A percentile compares a stretch with the other conserved stretches of the same genome.
phyloP scores from a whole-genome alignment of 176 grass and related monocot species.

The Eleusine coracana region DNA sequence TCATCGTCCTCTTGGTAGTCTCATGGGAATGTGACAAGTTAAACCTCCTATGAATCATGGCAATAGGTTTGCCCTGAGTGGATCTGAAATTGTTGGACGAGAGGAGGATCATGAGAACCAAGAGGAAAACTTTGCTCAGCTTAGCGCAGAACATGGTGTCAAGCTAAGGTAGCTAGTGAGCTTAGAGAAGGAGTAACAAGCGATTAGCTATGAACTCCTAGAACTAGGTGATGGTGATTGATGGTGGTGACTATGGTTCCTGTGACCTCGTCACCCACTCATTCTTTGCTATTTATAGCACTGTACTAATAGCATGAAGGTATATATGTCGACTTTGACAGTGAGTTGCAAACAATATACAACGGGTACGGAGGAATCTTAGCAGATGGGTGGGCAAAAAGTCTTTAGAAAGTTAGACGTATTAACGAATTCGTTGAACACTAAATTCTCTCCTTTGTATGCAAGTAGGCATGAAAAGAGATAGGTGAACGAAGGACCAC shows the following conservation, averaged over 20 bases:
- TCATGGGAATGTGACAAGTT: conserved; percentile 28
- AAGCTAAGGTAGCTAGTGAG: not conserved
- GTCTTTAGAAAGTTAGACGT: no score
- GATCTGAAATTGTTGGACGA: conserved; percentile 10
- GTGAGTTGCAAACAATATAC: not conserved
- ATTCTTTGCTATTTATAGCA: conserved; percentile 49
- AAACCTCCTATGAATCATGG: conserved; percentile 10
- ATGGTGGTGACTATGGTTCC: not conserved
- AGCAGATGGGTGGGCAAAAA: not conserved
- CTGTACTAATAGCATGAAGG: not conserved
- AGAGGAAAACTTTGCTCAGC: conserved; percentile 14
- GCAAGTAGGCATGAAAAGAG: not conserved
- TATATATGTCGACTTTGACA: not conserved
- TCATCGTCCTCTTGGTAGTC: not conserved
- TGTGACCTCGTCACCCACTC: conserved; percentile 9
- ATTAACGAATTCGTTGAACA: not conserved
- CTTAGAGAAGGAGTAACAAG: not conserved
- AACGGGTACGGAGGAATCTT: conserved; percentile 7
- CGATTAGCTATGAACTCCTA: not conserved
- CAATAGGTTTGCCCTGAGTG: conserved; percentile 1
- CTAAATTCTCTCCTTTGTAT: not conserved
- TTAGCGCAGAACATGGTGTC: conserved; percentile 30
- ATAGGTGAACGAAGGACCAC: not conserved
- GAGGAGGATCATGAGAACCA: conserved; percentile 23
- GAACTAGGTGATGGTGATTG: no score